Evolutionary conservation across 2,329 filamentous ascomycete species (phyloP).

Genomic region (Colletotrichum tamarilloi): DNA sequence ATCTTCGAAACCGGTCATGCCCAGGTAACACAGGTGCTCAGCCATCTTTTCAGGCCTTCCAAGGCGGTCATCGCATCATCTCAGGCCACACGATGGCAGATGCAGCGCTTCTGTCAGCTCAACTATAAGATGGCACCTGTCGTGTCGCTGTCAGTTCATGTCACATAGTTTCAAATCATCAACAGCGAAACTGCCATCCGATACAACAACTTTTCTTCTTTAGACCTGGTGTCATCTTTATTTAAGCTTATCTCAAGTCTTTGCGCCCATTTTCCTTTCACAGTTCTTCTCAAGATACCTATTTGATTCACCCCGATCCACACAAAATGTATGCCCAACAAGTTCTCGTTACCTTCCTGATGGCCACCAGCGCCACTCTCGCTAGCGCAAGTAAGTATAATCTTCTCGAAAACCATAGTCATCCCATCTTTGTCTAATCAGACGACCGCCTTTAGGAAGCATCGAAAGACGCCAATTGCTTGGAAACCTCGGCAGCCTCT

Average conservation of each 20-base stretch:
- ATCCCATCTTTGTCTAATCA: background rate
- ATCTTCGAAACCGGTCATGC: background rate
- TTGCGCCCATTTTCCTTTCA: background rate
- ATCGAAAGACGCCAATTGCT: background rate
- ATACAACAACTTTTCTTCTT: background rate
- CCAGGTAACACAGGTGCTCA: background rate
- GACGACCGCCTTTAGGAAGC: background rate
- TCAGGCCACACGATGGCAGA: background rate
- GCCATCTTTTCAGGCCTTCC: background rate
- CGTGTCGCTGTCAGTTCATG: background rate
- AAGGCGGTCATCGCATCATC: background rate
- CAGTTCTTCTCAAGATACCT: background rate
- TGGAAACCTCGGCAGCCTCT: background rate
- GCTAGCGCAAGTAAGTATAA: background rate
- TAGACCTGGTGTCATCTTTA: background rate
- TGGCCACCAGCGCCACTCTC: background rate
- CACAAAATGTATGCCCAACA: background rate
- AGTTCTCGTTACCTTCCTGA: background rate
- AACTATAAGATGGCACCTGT: background rate
- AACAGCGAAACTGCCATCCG: background rate
- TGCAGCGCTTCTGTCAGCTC: background rate
- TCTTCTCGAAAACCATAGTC: background rate
- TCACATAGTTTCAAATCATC: background rate
- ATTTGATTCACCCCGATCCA: background rate
- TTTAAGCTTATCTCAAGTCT: background rate